Conservation (phyloP, 768 basidiomycete genomes). For the Trametes maxima region DNA sequence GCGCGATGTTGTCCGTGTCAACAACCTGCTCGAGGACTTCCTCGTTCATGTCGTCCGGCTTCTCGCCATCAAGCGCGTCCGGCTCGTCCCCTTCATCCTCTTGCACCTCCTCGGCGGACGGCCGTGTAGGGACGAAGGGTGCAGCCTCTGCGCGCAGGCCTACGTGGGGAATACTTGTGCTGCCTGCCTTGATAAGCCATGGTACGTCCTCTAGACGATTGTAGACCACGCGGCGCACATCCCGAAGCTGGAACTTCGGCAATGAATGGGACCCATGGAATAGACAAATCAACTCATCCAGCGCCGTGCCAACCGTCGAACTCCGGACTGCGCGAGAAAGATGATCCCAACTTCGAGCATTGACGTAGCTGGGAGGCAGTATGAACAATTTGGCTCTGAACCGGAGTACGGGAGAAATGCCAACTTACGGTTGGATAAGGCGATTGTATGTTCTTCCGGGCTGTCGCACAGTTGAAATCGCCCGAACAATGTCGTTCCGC, state of each 20-base stretch:
- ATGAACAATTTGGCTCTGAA: neutral
- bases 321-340: slow-evolving; percentile 31
- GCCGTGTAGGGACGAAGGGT: slow-evolving; percentile 23
- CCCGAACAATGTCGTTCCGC: neutral
- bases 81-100: slow-evolving; percentile 6
- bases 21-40: neutral
- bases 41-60: slow-evolving; percentile 18
- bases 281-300: slow-evolving; percentile 34
- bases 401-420: neutral
- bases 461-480: neutral
- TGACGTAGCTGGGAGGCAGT: slow-evolving; percentile 28
- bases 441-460: neutral
- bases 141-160: slow-evolving; percentile 24
- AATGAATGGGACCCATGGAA: slow-evolving; percentile 9
- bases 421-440: slow-evolving; percentile 6
- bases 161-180: slow-evolving; percentile 16
- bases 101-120: neutral
- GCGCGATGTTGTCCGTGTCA: slow-evolving; percentile 9
- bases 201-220: slow-evolving; percentile 35
- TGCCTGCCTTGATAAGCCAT: slow-evolving; percentile 28
- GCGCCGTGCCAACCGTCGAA: slow-evolving; percentile 20
- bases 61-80: slow-evolving; percentile 17
- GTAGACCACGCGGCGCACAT: slow-evolving; percentile 37
- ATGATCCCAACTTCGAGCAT: slow-evolving; percentile 30
- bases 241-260: neutral